Evolutionary conservation across 495 filamentous ascomycete species (phyloP), one percentile per base, ranked within the genome.

Genomic region (Aspergillus funiculosus): DNA sequence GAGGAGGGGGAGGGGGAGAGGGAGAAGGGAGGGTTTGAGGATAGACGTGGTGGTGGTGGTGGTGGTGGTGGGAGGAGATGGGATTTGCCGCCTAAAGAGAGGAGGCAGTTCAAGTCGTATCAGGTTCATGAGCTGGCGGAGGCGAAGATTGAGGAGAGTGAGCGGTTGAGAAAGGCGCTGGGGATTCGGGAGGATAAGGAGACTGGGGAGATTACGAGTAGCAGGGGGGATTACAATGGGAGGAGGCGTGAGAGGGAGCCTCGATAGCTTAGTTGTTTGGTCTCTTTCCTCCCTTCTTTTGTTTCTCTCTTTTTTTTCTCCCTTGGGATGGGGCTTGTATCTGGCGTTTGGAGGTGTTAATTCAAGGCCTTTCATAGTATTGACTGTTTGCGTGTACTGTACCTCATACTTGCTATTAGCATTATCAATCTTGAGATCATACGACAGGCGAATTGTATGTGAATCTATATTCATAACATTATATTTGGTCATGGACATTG

Each of bases 111-210:
- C 34, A 99, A 96, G 68, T 71, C 79, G 46, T 89, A 97, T 70
- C 88, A 95, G 66, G 90, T 97, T 18, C 92, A 99, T 77, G 91
- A 97, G 67, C 66, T 94, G 55, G 92, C 92, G 18, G 83, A 89
- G 60, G 91, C 90, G 42, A 99, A 99, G 80, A 90, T 94, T 58
- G 83, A 86, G 62, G 91, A 99, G 76, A 94, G 82, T 62, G 89
- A 96, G 73, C 73, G 85, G 64, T 71, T 97, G 60, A 68, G 90
- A 48, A 88, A 78, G 66, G 92, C 92, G 19, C 74, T 99, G 61
- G 89, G 89, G 36, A 95, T 97, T 52, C 77, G 79, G 51, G 82
- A 83, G 67, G 80, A 94, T 71, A 87, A 91, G 63, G 85, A 94
- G 66, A 91, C 92, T 54, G 87, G 86, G 22, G 86, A 94, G 84